Conservation (phyloP, 441 rosid species). For the Populus hybrid region DNA sequence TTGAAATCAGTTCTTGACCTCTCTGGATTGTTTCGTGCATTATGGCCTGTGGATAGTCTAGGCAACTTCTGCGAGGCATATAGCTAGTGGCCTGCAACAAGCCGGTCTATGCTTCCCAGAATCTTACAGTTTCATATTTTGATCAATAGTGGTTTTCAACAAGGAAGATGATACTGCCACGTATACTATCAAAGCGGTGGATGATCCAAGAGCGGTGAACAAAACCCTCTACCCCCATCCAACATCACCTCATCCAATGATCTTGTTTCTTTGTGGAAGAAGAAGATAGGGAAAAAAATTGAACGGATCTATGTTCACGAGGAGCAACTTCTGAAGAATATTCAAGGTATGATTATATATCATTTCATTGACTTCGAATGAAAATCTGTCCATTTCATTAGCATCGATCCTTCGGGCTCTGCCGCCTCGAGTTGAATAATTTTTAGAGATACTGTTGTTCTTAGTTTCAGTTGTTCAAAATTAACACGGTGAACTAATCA, state of each 20-base stretch:
- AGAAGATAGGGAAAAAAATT: slow-evolving; percentile 48
- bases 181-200: slow-evolving; percentile 55
- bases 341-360: slow-evolving; percentile 35
- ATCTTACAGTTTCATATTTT: background rate
- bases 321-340: slow-evolving; percentile 54
- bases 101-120: background rate
- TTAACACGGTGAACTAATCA: too few relatives aligned
- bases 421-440: too few relatives aligned
- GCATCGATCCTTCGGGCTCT: too few relatives aligned
- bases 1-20: too few relatives aligned
- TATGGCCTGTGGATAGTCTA: too few relatives aligned
- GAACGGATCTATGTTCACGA: slow-evolving; percentile 47
- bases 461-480: too few relatives aligned
- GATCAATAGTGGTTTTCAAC: slow-evolving; percentile 16
- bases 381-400: too few relatives aligned
- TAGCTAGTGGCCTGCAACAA: too few relatives aligned
- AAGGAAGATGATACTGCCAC: too few relatives aligned
- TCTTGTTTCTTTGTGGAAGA: slow-evolving; percentile 59
- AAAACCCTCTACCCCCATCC: slow-evolving; percentile 48
- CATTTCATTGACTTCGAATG: background rate
- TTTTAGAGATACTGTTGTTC: too few relatives aligned
- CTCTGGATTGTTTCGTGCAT: background rate
- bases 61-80: too few relatives aligned
- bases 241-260: slow-evolving; percentile 54
- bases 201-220: slow-evolving; percentile 71